Conservation (phyloP, 805 yeast species). For the Ogataea dorogensis region DNA sequence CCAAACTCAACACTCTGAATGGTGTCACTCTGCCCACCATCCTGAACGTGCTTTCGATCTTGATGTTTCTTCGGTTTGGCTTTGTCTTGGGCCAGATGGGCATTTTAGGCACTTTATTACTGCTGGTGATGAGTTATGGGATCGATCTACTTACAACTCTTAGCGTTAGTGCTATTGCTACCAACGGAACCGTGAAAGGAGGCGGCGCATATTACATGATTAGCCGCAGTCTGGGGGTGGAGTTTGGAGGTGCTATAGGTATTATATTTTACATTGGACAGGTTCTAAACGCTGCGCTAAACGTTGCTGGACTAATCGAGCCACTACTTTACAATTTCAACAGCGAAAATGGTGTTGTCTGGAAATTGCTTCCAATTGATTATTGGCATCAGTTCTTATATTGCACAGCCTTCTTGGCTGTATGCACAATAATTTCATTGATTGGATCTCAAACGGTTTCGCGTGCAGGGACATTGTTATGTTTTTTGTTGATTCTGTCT, state of each 20-base stretch:
- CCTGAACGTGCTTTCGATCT: constrained; percentile 84
- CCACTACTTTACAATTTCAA: constrained; percentile 85
- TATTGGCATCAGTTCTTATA: constrained; percentile 68
- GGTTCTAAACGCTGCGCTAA: constrained; percentile 84
- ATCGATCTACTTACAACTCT: constrained; percentile 84
- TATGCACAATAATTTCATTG: constrained; percentile 74
- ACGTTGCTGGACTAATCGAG: constrained; percentile 93
- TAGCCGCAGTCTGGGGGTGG: constrained; percentile 92
- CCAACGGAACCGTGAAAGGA: constrained; percentile 95
- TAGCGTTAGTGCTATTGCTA: constrained; percentile 92
- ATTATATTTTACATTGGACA: constrained; percentile 93
- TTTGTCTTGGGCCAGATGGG: constrained; percentile 96
- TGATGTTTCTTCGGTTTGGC: constrained; percentile 95
- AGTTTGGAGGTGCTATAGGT: constrained; percentile 97
- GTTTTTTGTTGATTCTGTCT: constrained; percentile 62
- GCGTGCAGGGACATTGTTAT: constrained; percentile 73
- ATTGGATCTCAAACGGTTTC: constrained; percentile 83
- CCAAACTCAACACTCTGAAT: constrained; percentile 73
- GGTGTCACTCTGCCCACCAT: constrained; percentile 96
- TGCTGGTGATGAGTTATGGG: constrained; percentile 69
- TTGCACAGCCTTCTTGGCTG: constrained; percentile 63
- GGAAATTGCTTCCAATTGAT: constrained; percentile 58
- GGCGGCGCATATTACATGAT: constrained; percentile 99
- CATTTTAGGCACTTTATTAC: constrained; percentile 65
- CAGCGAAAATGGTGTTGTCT: constrained; percentile 50